Conservation (phyloP, 805 yeast species). For the Yarrowia divulgata region DNA sequence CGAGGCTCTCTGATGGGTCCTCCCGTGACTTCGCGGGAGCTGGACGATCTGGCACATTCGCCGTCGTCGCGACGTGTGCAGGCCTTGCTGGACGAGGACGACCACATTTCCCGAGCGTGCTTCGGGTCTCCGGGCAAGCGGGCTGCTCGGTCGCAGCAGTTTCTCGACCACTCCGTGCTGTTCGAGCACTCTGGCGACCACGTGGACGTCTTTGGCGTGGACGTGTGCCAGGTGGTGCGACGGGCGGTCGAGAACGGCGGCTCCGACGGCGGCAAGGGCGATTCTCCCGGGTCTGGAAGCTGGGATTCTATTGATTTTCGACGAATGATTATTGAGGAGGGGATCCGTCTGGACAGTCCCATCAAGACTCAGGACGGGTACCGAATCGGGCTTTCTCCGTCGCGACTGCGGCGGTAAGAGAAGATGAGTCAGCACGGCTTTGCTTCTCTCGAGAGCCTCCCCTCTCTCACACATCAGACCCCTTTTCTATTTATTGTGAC, state of each 20-base stretch:
- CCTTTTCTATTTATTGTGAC: constrained; percentile 31
- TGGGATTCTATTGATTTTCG: constrained; percentile 39
- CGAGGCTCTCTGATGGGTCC: constrained; percentile 30
- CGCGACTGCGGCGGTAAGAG: constrained; percentile 9
- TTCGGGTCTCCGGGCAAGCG: constrained; percentile 53
- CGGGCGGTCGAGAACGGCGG: constrained; percentile 53
- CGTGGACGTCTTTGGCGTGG: constrained; percentile 62
- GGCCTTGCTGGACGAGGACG: constrained; percentile 45
- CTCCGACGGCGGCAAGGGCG: constrained; percentile 7
- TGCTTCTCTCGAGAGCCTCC: not conserved
- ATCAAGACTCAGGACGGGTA: constrained; percentile 37
- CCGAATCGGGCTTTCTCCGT: constrained; percentile 30
- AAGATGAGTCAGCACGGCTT: not conserved
- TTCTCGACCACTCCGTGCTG: constrained; percentile 45
- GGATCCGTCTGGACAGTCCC: constrained; percentile 35
- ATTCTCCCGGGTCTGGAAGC: constrained; percentile 8
- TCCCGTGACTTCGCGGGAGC: constrained; percentile 15
- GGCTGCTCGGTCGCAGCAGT: constrained; percentile 45
- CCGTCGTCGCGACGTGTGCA: constrained; percentile 23
- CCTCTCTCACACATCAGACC: constrained; percentile 22
- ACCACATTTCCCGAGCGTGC: constrained; percentile 49
- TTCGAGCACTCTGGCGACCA: constrained; percentile 31
- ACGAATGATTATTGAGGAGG: constrained; percentile 37
- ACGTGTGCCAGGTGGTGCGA: constrained; percentile 58
- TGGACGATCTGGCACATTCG: constrained; percentile 20